Evolutionary conservation across 176 grass and related monocot genomes (phyloP).

Genomic region (Aegilops sharonensis): DNA sequence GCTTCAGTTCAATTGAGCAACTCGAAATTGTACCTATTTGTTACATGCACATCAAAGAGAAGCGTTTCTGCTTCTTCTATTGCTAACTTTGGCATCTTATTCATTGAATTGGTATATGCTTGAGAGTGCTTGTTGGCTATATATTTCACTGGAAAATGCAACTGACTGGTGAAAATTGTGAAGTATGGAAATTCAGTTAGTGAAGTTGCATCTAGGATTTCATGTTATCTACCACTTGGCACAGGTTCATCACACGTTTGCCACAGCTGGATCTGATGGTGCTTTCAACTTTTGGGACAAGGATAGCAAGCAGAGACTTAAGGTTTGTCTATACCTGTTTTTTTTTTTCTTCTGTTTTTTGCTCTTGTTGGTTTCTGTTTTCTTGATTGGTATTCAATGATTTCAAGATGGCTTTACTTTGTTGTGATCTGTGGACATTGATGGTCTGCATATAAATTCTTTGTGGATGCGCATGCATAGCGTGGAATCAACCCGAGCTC

Average conservation of each 20-base stretch:
- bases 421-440: not conserved
- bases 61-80: not conserved
- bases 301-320: conserved; percentile 85
- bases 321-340: conserved; percentile 35
- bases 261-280: conserved; percentile 83
- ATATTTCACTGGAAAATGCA: conserved; percentile 30
- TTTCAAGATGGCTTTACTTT: not conserved
- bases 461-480: not conserved
- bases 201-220: conserved; percentile 14
- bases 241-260: conserved; percentile 88
- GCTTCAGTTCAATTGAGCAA: not conserved
- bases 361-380: not conserved
- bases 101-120: conserved; percentile 8
- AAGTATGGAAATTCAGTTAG: conserved; percentile 6
- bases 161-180: not conserved
- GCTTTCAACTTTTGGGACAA: conserved; percentile 96
- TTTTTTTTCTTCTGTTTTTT: not conserved
- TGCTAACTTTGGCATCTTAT: not conserved
- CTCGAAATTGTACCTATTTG: not conserved
- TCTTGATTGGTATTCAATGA: not conserved
- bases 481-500: not conserved
- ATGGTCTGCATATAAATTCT: conserved; percentile 7
- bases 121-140: conserved; percentile 4
- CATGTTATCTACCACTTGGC: conserved; percentile 15
- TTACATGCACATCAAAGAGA: not conserved